phyloP scores from a whole-genome alignment of 257 asterid species.

The Coffea canephora region DNA sequence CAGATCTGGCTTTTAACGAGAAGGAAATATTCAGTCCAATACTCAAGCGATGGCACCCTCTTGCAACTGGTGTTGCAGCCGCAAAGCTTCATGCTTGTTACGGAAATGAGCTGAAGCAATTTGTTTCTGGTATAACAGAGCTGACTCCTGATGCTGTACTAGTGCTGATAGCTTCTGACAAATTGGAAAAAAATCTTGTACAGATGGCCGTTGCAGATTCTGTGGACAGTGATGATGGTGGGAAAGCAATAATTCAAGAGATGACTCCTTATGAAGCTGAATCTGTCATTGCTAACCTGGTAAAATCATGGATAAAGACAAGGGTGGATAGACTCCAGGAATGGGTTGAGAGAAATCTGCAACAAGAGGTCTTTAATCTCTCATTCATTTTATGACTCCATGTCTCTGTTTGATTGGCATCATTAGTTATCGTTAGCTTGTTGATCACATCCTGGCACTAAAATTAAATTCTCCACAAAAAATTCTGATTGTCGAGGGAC shows the following conservation, averaged over 20 bases:
- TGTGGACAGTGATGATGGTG: slow-evolving; percentile 94
- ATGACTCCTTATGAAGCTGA: slow-evolving; percentile 93
- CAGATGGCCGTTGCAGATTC: slow-evolving; percentile 92
- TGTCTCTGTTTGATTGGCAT: background rate
- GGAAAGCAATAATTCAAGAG: slow-evolving; percentile 88
- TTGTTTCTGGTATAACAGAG: slow-evolving; percentile 63
- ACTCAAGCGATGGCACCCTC: slow-evolving; percentile 80
- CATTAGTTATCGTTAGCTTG: background rate
- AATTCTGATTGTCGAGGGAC: background rate
- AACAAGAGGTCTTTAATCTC: slow-evolving; percentile 65
- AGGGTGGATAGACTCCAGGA: slow-evolving; percentile 74
- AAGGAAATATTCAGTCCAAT: slow-evolving; percentile 86
- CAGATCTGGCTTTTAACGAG: slow-evolving; percentile 83
- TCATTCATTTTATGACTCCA: slow-evolving; percentile 2
- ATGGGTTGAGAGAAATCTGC: slow-evolving; percentile 83
- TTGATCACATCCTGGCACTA: background rate
- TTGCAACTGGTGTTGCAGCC: slow-evolving; percentile 87
- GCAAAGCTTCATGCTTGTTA: slow-evolving; percentile 87
- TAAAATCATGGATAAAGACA: slow-evolving; percentile 73
- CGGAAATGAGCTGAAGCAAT: slow-evolving; percentile 68
- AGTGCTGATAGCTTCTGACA: slow-evolving; percentile 84
- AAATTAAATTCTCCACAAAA: background rate
- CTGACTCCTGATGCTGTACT: slow-evolving; percentile 88
- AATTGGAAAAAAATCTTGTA: slow-evolving; percentile 83
- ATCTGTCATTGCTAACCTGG: slow-evolving; percentile 65